phyloP scores from a whole-genome alignment of 2,329 filamentous ascomycete species.

The Beauveria australis region DNA sequence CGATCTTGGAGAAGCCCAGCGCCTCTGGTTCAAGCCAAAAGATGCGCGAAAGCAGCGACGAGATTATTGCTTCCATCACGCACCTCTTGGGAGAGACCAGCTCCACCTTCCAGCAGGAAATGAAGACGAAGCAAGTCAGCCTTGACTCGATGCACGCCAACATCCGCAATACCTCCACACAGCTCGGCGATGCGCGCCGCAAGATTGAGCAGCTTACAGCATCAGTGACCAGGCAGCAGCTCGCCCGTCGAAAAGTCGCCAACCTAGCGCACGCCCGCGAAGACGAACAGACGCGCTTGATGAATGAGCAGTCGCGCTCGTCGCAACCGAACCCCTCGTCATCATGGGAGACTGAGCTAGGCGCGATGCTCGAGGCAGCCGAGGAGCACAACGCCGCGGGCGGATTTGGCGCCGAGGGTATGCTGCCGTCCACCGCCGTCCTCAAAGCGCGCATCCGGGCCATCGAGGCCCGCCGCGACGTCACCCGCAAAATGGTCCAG shows the following conservation, averaged over 20 bases:
- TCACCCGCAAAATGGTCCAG: constrained; percentile 58
- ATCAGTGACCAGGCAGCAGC: constrained; percentile 54
- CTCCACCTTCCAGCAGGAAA: constrained; percentile 68
- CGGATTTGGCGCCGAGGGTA: constrained; percentile 29
- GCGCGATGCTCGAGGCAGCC: constrained; percentile 36
- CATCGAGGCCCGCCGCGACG: constrained; percentile 59
- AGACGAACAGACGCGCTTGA: constrained; percentile 51
- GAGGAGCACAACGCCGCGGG: constrained; percentile 22
- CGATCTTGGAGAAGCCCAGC: constrained; percentile 32
- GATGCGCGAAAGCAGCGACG: constrained; percentile 66
- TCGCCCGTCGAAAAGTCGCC: constrained; percentile 62
- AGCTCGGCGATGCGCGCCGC: constrained; percentile 69
- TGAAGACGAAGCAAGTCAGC: constrained; percentile 73
- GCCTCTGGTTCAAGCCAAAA: constrained; percentile 40
- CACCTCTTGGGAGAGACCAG: constrained; percentile 74
- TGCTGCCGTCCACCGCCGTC: constrained; percentile 50
- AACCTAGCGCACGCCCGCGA: constrained; percentile 71
- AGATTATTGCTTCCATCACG: constrained; percentile 74
- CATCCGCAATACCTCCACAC: constrained; percentile 70
- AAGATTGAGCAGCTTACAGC: constrained; percentile 63
- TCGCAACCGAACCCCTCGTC: constrained; percentile 37
- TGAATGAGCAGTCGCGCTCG: constrained; percentile 32
- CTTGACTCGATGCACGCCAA: constrained; percentile 76
- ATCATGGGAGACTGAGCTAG: constrained; percentile 48
- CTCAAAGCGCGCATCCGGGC: constrained; percentile 63